phyloP scores from a whole-genome alignment of 495 filamentous ascomycete genomes.

The Aspergillus sclerotioniger region DNA sequence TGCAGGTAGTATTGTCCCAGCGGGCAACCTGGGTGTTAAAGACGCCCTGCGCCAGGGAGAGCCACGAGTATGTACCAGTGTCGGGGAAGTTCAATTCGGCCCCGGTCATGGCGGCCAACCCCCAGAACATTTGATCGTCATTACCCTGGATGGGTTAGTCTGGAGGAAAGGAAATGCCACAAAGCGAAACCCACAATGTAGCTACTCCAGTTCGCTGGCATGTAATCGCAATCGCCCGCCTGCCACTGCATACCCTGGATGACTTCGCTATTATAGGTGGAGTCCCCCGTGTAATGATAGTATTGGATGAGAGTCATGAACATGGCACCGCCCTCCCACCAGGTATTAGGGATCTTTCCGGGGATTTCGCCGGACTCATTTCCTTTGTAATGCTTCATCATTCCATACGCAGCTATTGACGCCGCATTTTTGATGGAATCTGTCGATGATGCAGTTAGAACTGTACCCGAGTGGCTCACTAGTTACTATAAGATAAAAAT shows the following conservation, averaged over 20 bases:
- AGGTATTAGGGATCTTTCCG: constrained; percentile 51
- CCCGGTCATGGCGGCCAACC: constrained; percentile 64
- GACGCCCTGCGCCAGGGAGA: constrained; percentile 68
- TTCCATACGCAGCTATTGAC: constrained; percentile 52
- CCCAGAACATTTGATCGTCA: constrained; percentile 71
- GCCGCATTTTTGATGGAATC: constrained; percentile 66
- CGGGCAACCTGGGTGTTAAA: constrained; percentile 63
- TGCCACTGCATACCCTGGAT: constrained; percentile 57
- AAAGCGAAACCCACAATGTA: constrained; percentile 20
- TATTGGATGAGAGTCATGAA: constrained; percentile 69
- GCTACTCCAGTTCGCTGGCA: constrained; percentile 58
- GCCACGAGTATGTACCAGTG: constrained; percentile 57
- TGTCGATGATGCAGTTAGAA: constrained; percentile 24
- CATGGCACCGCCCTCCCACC: constrained; percentile 71
- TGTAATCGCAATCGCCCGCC: constrained; percentile 56
- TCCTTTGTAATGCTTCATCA: constrained; percentile 65
- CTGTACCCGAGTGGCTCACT: too few species aligned
- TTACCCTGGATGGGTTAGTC: constrained; percentile 45
- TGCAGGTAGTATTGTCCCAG: constrained; percentile 49
- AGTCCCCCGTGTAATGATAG: constrained; percentile 64
- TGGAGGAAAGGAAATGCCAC: not conserved
- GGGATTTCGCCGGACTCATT: constrained; percentile 55
- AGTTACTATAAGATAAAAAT: not conserved
- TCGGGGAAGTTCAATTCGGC: constrained; percentile 63
- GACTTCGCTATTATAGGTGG: constrained; percentile 56